These are phyloP conservation scores for Populus trichocarpa DNA, from an alignment of 441 rosid species.

Conservation along the genomic window DNA sequence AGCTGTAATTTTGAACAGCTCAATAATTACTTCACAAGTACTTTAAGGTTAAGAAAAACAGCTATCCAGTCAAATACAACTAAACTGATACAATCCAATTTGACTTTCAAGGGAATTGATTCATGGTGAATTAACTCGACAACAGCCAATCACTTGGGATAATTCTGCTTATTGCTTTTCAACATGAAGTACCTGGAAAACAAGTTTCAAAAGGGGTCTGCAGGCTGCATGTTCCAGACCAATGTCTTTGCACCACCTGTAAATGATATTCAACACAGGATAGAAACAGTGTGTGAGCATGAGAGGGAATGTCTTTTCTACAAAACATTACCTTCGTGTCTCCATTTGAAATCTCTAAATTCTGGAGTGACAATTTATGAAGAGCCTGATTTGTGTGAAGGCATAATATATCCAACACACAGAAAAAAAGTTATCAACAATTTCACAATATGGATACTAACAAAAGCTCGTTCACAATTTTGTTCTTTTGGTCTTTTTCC, in stretches of 20 bases:
- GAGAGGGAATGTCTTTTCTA: background rate
- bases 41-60: background rate
- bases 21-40: background rate
- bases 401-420: background rate
- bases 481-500: background rate
- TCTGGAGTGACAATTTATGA: background rate
- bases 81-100: background rate
- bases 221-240: slow-evolving; percentile 96
- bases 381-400: background rate
- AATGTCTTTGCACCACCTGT: slow-evolving; percentile 97
- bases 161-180: background rate
- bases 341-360: background rate
- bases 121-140: background rate
- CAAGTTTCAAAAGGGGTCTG: slow-evolving; percentile 84
- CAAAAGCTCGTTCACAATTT: too few relatives aligned
- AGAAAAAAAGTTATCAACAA: background rate
- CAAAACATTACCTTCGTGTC: background rate
- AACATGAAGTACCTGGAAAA: slow-evolving; percentile 60
- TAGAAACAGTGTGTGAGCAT: background rate
- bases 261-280: slow-evolving; percentile 5
- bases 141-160: background rate
- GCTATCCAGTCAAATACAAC: background rate
- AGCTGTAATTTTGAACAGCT: background rate
- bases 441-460: background rate
- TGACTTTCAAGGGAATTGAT: background rate